Evolutionary conservation across 768 basidiomycete species (phyloP).

Genomic region (Cystobasidium ongulense): DNA sequence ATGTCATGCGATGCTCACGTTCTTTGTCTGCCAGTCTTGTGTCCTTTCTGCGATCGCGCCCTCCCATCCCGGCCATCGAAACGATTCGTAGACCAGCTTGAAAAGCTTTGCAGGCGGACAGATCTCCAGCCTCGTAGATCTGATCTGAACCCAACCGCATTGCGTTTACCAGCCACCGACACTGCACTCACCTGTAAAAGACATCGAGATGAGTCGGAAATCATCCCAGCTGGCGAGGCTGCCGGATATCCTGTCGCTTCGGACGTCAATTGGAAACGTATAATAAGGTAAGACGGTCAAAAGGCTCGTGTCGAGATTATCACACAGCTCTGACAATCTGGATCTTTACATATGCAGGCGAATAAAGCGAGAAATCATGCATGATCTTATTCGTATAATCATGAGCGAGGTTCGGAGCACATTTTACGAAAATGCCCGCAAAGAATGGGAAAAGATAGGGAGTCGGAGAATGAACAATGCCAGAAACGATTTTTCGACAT

Average conservation of each 20-base stretch:
- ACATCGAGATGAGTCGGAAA: conserved; percentile 33
- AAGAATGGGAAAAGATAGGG: background rate
- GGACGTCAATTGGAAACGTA: conserved; percentile 24
- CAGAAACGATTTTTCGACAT: conserved; percentile 65
- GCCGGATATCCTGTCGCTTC: conserved; percentile 30
- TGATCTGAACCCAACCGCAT: conserved; percentile 24
- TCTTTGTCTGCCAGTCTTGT: conserved; percentile 26
- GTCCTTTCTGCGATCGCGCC: conserved; percentile 38
- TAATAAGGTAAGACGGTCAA: conserved; percentile 27
- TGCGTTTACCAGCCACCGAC: conserved; percentile 28
- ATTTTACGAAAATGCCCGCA: background rate
- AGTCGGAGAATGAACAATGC: conserved; percentile 58
- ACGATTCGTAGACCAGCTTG: conserved; percentile 26
- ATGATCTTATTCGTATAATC: conserved; percentile 24
- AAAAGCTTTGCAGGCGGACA: conserved; percentile 25
- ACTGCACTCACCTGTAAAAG: conserved; percentile 34
- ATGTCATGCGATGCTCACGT: too few relatives aligned
- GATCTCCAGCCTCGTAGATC: conserved; percentile 11
- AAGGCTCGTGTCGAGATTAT: too few relatives aligned
- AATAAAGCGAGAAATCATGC: background rate
- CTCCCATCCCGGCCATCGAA: conserved; percentile 30
- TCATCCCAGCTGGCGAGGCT: conserved; percentile 33
- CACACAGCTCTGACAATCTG: background rate
- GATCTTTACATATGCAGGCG: conserved; percentile 13
- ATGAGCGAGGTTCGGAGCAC: background rate